Evolutionary conservation across 139 green algal genomes (phyloP).

Genomic region (Chlorella sp.): DNA sequence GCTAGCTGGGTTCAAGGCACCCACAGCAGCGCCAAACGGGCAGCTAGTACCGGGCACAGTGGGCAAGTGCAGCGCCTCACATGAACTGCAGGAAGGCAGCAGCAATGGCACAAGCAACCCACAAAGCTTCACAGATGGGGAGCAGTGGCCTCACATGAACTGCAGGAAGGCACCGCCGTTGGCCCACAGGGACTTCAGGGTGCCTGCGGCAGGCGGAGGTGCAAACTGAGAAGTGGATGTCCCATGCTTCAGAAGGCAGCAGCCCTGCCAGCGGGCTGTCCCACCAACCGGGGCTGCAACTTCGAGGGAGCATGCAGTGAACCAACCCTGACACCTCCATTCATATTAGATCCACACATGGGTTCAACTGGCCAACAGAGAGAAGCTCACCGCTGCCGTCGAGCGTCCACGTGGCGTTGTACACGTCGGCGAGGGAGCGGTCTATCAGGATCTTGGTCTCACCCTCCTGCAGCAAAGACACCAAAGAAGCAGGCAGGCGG

Average conservation of each 20-base stretch:
- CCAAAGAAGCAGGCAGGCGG: neutral
- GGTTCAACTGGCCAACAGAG: too few species aligned
- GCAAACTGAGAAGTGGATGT: too few species aligned
- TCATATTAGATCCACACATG: neutral
- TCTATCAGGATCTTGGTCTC: constrained; percentile 3
- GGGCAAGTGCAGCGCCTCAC: neutral
- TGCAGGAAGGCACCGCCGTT: constrained; percentile 23
- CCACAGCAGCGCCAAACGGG: too few species aligned
- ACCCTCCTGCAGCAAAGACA: neutral
- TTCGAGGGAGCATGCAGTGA: neutral
- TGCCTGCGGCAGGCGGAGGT: neutral
- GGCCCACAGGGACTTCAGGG: constrained; percentile 3
- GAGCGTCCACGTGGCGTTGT: neutral
- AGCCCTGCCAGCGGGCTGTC: too few species aligned
- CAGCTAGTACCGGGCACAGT: too few species aligned
- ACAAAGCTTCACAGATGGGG: neutral
- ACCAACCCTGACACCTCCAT: neutral
- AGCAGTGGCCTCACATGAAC: neutral
- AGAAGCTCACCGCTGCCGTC: neutral
- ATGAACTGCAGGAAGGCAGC: neutral
- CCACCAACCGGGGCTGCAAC: too few species aligned
- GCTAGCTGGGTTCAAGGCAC: neutral
- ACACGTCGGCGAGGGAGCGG: neutral
- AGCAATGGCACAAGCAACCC: too few species aligned
- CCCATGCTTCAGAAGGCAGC: too few species aligned